These are phyloP conservation scores for Hamamelis virginiana DNA, from an alignment of 164 flowering plant species.

Conservation along the genomic window DNA sequence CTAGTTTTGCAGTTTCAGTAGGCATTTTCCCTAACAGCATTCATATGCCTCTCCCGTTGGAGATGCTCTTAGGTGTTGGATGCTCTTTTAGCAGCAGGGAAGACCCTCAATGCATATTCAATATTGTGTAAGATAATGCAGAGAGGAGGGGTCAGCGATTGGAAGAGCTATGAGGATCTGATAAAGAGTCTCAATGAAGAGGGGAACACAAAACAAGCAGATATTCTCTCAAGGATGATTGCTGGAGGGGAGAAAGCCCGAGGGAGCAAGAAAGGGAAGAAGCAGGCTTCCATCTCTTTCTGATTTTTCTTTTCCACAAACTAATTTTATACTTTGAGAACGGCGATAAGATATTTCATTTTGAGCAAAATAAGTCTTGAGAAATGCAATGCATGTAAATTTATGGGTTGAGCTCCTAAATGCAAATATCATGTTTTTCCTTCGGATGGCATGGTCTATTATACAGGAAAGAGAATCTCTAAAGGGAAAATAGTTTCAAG, in stretches of 20 bases:
- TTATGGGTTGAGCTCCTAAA: slow-evolving; percentile 5
- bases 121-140: slow-evolving; percentile 71
- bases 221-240: slow-evolving; percentile 80
- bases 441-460: too few species aligned
- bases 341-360: neutral
- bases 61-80: too few species aligned
- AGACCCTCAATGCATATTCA: slow-evolving; percentile 92
- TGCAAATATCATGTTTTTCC: too few species aligned
- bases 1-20: too few species aligned
- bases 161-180: slow-evolving; percentile 59
- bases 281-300: slow-evolving; percentile 25
- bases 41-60: too few species aligned
- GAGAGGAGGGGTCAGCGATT: slow-evolving; percentile 65
- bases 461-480: too few species aligned
- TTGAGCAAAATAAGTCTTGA: neutral
- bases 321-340: neutral
- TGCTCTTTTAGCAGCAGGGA: slow-evolving; percentile 71
- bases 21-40: too few species aligned
- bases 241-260: slow-evolving; percentile 26
- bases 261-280: slow-evolving; percentile 49
- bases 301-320: slow-evolving; percentile 16
- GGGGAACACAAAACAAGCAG: slow-evolving; percentile 96
- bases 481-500: too few species aligned
- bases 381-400: neutral
- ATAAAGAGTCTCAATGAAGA: slow-evolving; percentile 74